Base-by-base conservation (phyloP, 2,329 filamentous ascomycete species). In the Stachybotrys elegans region DNA sequence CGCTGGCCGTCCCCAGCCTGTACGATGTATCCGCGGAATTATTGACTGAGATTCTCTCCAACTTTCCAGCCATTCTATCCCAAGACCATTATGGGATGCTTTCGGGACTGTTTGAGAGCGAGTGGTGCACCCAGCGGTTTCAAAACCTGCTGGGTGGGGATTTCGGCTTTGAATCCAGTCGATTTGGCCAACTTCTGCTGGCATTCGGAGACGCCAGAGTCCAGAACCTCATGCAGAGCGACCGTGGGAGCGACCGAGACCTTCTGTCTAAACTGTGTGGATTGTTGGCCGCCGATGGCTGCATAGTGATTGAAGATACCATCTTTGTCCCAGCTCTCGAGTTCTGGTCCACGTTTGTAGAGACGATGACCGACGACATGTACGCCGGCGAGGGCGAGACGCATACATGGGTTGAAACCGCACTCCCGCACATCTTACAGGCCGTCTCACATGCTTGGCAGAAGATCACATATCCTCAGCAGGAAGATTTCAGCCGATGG, bases 341-440 rank as follows among this genome's bases (percentile, higher is more conserved):
- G 55, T 92, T 93, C 59, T 93, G 88, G 88, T 84, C 79, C 16
- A 83, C 79, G 1, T 89, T 84, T 58, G 79, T 87, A 6, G 87
- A 90, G 62, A 78, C 79, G 12, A 72, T 82, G 69, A 78, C 73
- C 47, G 85, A 81, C 57, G 70, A 66, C 9, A 66, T 76, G 37
- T 78, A 73, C 48, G 73, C 75, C 2, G 70, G 71, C n/a, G 69
- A 74, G 20, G 65, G 66, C 4, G 58, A 63, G 5, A 63, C 68
- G 5, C 63, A 69, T 3, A 52, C 63, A 6, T 88, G 84, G 83
- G 72, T 84, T 40, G 65, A 69, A 7, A 61, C 70, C 7, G 81
- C 84, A 2, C 72, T 81, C 40, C 64, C 69, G 7, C 73, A 83
- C 25, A 70, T 88, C 17, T 76, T 82, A 52, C 73, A 80, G 49